Evolutionary conservation across 108 stramenopile species (phyloP).

Genomic region (Nitzschia palea): DNA sequence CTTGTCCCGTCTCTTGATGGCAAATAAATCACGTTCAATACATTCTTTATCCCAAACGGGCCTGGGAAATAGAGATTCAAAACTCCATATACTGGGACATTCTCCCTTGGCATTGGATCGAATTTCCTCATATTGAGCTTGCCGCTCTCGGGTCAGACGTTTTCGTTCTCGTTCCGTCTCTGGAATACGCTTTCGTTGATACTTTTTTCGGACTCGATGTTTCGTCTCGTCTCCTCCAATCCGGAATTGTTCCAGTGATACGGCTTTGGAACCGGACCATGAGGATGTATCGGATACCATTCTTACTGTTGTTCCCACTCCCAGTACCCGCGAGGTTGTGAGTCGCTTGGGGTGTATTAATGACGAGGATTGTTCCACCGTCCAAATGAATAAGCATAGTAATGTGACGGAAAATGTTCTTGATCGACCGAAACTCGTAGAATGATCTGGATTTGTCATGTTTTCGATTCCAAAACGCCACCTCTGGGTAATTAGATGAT

Average conservation of each 20-base stretch:
- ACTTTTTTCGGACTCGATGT: conserved; percentile 35
- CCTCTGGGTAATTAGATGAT: too few relatives aligned
- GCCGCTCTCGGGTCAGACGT: conserved; percentile 41
- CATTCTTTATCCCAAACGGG: conserved; percentile 73
- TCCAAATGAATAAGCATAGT: not conserved
- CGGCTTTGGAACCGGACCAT: not conserved
- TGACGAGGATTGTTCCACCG: not conserved
- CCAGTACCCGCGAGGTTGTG: not conserved
- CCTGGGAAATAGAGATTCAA: conserved; percentile 78
- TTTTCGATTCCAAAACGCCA: too few relatives aligned
- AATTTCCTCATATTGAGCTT: conserved; percentile 67
- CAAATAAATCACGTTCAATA: conserved; percentile 72
- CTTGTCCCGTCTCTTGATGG: conserved; percentile 36
- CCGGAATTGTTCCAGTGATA: not conserved
- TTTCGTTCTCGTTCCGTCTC: conserved; percentile 35
- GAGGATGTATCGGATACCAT: not conserved
- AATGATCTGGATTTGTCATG: too few relatives aligned
- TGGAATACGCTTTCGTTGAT: conserved; percentile 34
- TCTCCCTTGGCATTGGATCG: conserved; percentile 40
- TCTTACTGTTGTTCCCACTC: not conserved
- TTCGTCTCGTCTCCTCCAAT: not conserved
- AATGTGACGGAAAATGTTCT: not conserved
- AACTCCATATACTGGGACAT: conserved; percentile 72
- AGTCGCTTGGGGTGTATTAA: not conserved
- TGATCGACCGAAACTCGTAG: not conserved